Percentiles rank a stretch among this genome's conserved stretches.
Evolutionary conservation across 768 basidiomycete species (phyloP).

Genomic region (Naganishia friedmannii): DNA sequence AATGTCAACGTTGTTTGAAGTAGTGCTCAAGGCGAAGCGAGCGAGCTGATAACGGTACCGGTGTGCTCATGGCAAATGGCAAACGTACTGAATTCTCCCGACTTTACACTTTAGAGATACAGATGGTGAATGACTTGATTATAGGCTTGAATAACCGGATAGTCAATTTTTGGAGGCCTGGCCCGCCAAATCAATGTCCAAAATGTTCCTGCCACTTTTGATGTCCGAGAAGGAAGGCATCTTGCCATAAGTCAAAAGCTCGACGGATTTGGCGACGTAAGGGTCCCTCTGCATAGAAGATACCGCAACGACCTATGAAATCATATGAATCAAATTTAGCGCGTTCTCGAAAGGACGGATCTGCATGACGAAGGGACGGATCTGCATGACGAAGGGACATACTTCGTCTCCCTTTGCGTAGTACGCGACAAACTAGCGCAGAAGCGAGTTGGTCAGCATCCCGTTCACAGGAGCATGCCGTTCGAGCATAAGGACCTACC

Average conservation of each 20-base stretch:
- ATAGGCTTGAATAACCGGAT: background rate
- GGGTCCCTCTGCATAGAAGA: constrained; percentile 72
- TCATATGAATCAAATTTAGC: constrained; percentile 35
- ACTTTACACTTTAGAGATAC: background rate
- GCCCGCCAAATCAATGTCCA: constrained; percentile 37
- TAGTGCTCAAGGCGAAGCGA: too few species aligned
- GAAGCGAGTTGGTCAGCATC: background rate
- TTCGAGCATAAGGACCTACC: constrained; percentile 53
- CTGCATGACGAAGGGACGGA: background rate
- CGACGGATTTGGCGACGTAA: constrained; percentile 71
- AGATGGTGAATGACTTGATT: background rate
- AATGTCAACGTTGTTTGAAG: too few species aligned
- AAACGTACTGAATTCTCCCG: background rate
- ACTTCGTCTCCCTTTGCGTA: constrained; percentile 66
- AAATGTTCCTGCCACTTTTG: constrained; percentile 62
- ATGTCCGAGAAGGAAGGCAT: constrained; percentile 78
- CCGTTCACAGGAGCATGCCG: background rate
- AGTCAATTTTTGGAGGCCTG: constrained; percentile 9
- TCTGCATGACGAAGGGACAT: background rate
- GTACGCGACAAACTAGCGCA: constrained; percentile 69
- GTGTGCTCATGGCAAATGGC: too few species aligned
- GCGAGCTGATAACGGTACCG: too few species aligned
- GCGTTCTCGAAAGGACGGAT: background rate
- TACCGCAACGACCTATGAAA: constrained; percentile 48
- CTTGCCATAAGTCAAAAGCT: constrained; percentile 70